phyloP scores from a whole-genome alignment of 73 alveolate genomes.

The Paramecium pentaurelia region DNA sequence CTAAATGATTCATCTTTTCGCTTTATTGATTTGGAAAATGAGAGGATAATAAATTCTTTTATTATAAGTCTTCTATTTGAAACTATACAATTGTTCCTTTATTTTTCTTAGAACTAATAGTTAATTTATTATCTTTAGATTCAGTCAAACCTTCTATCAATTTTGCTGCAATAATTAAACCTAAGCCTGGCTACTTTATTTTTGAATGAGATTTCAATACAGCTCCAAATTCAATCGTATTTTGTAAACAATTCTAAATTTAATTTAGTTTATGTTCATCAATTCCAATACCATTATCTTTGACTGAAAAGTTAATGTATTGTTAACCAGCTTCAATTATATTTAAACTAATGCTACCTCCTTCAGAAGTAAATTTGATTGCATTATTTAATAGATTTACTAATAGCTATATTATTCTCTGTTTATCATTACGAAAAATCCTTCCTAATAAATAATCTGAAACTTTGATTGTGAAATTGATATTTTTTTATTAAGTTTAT shows the following conservation, averaged over 20 bases:
- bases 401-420: background rate
- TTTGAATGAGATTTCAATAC: background rate
- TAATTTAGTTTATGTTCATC: background rate
- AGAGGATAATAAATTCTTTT: background rate
- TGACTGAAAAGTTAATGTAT: background rate
- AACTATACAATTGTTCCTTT: background rate
- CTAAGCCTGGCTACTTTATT: background rate
- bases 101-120: background rate
- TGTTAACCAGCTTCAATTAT: background rate
- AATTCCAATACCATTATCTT: slow-evolving; percentile 15
- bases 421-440: background rate
- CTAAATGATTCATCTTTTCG: background rate
- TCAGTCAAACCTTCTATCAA: background rate
- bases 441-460: background rate
- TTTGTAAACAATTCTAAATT: background rate
- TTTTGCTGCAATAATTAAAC: background rate
- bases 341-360: background rate
- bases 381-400: slow-evolving; percentile 34
- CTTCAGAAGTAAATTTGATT: background rate
- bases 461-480: background rate
- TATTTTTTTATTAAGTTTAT: background rate
- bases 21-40: background rate
- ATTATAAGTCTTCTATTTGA: background rate
- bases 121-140: background rate
- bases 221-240: background rate